Evolutionary conservation across 208 protist species (phyloP), one percentile per base, ranked within the genome.

Genomic region (Trypanosoma congolense): DNA sequence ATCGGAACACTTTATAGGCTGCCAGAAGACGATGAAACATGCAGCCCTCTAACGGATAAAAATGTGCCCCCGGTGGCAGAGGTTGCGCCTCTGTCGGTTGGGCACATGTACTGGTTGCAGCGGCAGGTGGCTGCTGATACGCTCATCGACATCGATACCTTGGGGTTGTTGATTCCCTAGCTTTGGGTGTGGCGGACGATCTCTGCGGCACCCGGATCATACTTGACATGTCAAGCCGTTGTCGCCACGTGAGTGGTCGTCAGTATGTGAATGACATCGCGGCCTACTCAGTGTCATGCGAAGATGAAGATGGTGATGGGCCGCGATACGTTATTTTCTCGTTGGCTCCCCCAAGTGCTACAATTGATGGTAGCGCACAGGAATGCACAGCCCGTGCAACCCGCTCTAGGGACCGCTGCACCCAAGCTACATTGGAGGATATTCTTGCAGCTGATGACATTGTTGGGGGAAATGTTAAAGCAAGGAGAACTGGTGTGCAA

Each of bases 91-190:
- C 75, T 78, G 16, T 75, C 70, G 6, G 49, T 90, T 22, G 73
- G 53, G 2, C 79, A 92, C 47, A 51, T 79, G 8, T 76, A 87
- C 44, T 93, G 86, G 83, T 67, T 93, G 47, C 86, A 93, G 74
- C 76, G 86, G 6, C 78, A 90, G 44, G 64, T 93, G 2, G 80
- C 82, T 19, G 62, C 74, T 4, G 66, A 68, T 38, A 54, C 69
- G n/a, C 54, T 90, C 16, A 44, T 79, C 25, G 63, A 70, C 31
- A 67, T 80, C n/a, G 77, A 90, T 51, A 26, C 60, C 9, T 56
- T 90, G n/a, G 73, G 72, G 1, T 49, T 70, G 14, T 56, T 70
- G 52, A 42, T 70, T 46, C 64, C 64, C 24, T 25, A 59, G 19
- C 2, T 54, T n/a, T 63, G 31, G 36, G 30, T 18, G 2, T 48